Base-by-base conservation (phyloP, 2,329 filamentous ascomycete species). In the Thelonectria rubi region DNA sequence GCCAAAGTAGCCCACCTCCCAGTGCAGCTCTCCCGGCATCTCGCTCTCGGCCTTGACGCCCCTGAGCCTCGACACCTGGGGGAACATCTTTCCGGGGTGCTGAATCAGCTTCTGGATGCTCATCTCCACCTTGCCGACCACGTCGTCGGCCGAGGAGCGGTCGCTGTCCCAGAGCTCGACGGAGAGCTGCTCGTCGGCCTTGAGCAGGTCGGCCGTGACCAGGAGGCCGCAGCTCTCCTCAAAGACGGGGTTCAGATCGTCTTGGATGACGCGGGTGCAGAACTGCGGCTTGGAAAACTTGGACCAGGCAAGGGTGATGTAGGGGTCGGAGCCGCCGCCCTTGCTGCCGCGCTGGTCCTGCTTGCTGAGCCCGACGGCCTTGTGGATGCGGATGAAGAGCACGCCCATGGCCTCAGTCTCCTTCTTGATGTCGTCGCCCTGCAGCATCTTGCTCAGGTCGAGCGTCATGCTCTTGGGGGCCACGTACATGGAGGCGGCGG, bases 201-300 rank as follows among this genome's bases (percentile, higher is more conserved):
- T 96, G 80, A 98, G 92, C 55, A 97, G 83, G 66, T 97, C 94
- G 0, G 92, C 86, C 0, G 92, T 97, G 6, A 99, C 92, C 15
- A 97, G 81, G 17, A 98, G 82, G 1, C 92, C 93, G 45, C 92
- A 89, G 2, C 88, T 91, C 78, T 98, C 95, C 72, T 95, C 91
- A 82, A 96, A 98, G 5, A 97, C 84, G 0, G 95, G 95, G 72
- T 98, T 97, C 56, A 97, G 84, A 68, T 97, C 91, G 72, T 98
- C 94, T 54, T 94, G 93, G 65, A 98, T 97, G 53, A 98, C 94
- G 49, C 95, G 89, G 1, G 95, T 98, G 77, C 94, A 97, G 78
- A 97, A 98, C 86, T 97, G 96, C 2, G 94, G 94, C 79, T 99
- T 99, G 58, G 91, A 92, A 70, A 97, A 98, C 76, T 98, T 97